A percentile compares a stretch with the other conserved stretches of the same genome.
Conservation (phyloP, 495 filamentous ascomycete genomes). For the Hypoxylon perforatum region DNA sequence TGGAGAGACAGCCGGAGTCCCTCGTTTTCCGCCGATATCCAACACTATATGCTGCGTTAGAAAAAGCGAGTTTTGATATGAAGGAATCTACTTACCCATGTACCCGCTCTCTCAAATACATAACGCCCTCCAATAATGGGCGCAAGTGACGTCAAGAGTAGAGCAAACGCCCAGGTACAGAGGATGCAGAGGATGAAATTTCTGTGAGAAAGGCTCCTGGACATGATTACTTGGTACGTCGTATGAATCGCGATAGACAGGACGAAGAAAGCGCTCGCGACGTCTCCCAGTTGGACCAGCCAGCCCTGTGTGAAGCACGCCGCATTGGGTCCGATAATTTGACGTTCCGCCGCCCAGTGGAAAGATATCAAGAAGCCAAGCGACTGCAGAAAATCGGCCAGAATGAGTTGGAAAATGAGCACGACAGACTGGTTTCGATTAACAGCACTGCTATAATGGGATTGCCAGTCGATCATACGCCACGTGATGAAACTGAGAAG, state of each 20-base stretch:
- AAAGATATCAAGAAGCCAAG: slow-evolving; percentile 68
- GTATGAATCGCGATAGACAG: slow-evolving; percentile 70
- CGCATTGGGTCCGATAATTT: slow-evolving; percentile 61
- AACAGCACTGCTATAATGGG: slow-evolving; percentile 53
- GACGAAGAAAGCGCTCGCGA: slow-evolving; percentile 70
- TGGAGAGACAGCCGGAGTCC: slow-evolving; percentile 66
- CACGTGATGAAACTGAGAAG: slow-evolving; percentile 63
- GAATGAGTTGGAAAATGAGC: slow-evolving; percentile 72
- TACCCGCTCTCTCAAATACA: slow-evolving; percentile 64
- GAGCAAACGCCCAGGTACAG: slow-evolving; percentile 61
- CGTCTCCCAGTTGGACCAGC: slow-evolving; percentile 72
- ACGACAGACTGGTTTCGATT: slow-evolving; percentile 72
- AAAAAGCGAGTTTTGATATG: neutral
- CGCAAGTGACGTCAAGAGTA: slow-evolving; percentile 62
- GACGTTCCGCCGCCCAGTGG: slow-evolving; percentile 63
- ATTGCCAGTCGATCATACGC: slow-evolving; percentile 64
- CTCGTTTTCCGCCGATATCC: slow-evolving; percentile 56
- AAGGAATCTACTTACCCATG: slow-evolving; percentile 58
- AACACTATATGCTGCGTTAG: slow-evolving; percentile 57
- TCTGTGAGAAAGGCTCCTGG: slow-evolving; percentile 57
- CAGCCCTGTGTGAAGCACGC: slow-evolving; percentile 70
- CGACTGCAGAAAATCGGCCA: slow-evolving; percentile 71
- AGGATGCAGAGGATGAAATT: slow-evolving; percentile 58
- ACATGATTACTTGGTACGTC: slow-evolving; percentile 63
- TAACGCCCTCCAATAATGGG: slow-evolving; percentile 55